A percentile compares a stretch with the other conserved stretches of the same genome.
Evolutionary conservation across 1,284 basidiomycete genomes (phyloP).

Genomic region (Polyporus tsugae): DNA sequence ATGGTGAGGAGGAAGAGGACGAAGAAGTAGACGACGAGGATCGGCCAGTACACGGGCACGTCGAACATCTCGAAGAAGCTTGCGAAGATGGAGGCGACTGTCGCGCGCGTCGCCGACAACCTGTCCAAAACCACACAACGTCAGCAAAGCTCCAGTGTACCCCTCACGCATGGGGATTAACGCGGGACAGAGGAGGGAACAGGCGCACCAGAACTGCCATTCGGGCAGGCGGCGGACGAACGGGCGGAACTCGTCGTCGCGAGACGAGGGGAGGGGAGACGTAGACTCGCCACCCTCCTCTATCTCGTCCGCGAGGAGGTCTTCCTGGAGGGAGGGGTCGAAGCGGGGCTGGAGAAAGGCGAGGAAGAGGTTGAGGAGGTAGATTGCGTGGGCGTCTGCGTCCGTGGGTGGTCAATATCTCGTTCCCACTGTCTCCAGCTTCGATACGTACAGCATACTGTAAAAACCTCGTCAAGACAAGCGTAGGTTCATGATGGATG

Average conservation of each 20-base stretch:
- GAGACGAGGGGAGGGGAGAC: slow-evolving; percentile 61
- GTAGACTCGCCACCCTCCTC: slow-evolving; percentile 83
- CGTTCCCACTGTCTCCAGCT: background rate
- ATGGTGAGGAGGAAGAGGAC: slow-evolving; percentile 90
- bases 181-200: slow-evolving; percentile 20
- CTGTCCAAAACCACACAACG: slow-evolving; percentile 49
- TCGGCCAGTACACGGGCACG: slow-evolving; percentile 98
- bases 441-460: slow-evolving; percentile 72
- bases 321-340: slow-evolving; percentile 94
- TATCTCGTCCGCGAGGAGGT: slow-evolving; percentile 93
- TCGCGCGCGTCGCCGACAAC: slow-evolving; percentile 93
- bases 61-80: slow-evolving; percentile 88
- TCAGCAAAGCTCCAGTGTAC: background rate
- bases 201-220: slow-evolving; percentile 92
- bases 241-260: slow-evolving; percentile 93
- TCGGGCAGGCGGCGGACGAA: slow-evolving; percentile 96
- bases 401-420: background rate
- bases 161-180: too few species aligned
- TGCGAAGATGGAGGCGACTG: slow-evolving; percentile 80
- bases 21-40: slow-evolving; percentile 93
- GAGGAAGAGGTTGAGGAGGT: slow-evolving; percentile 89
- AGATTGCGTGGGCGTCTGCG: slow-evolving; percentile 88
- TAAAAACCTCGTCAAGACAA: slow-evolving; percentile 10
- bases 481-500: background rate
- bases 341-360: slow-evolving; percentile 94